Evolutionary conservation across 1,284 basidiomycete species (phyloP).

Genomic region (Boletus sp.): DNA sequence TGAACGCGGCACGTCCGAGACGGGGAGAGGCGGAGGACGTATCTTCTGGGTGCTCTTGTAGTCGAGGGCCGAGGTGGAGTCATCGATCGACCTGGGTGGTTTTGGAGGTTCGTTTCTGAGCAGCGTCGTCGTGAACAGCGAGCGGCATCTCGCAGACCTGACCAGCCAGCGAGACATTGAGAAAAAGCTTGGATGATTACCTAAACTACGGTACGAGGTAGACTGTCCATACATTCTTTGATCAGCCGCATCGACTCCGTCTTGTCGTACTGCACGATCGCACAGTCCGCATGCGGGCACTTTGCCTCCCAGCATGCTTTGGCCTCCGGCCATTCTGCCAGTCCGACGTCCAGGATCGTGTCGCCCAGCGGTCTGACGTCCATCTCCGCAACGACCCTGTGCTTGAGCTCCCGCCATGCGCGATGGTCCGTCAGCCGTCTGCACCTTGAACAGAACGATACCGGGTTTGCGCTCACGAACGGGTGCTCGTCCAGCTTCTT

Average conservation of each 20-base stretch:
- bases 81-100: constrained; percentile 75
- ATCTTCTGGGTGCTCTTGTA: constrained; percentile 82
- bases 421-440: constrained; percentile 53
- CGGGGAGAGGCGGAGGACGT: constrained; percentile 77
- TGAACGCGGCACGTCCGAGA: constrained; percentile 73
- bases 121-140: constrained; percentile 20
- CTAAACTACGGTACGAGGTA: constrained; percentile 39
- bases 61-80: constrained; percentile 93
- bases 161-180: constrained; percentile 27
- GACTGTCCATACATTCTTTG: constrained; percentile 52
- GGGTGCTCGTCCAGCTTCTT: constrained; percentile 56
- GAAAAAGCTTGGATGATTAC: constrained; percentile 13
- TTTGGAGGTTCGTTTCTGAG: constrained; percentile 43
- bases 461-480: constrained; percentile 53
- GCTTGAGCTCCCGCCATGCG: constrained; percentile 66
- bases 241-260: constrained; percentile 56
- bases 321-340: constrained; percentile 59
- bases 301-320: constrained; percentile 60
- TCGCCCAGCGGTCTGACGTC: constrained; percentile 61
- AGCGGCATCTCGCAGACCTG: constrained; percentile 19
- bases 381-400: constrained; percentile 57
- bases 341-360: constrained; percentile 51
- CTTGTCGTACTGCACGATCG: constrained; percentile 59
- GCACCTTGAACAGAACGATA: constrained; percentile 51
- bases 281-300: constrained; percentile 49